Conservation (phyloP, 73 alveolate genomes). For the Uronychia binucleata region DNA sequence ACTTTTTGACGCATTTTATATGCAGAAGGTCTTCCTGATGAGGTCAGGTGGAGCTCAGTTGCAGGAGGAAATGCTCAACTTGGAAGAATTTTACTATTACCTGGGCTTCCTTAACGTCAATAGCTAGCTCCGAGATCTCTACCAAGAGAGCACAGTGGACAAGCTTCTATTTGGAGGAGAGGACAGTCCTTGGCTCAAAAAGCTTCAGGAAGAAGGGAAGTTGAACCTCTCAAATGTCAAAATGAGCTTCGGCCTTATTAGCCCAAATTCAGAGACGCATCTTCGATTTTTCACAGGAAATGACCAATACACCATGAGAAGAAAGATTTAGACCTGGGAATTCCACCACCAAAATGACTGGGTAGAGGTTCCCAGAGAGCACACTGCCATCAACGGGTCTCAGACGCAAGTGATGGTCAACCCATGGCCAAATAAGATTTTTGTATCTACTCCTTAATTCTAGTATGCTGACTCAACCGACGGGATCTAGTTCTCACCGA, state of each 20-base stretch:
- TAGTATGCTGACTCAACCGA: not conserved
- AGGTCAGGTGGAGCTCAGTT: no score
- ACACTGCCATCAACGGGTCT: not conserved
- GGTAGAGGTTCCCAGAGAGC: not conserved
- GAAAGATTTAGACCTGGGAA: not conserved
- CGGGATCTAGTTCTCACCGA: not conserved
- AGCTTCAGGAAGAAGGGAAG: not conserved
- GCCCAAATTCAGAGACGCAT: not conserved
- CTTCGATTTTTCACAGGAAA: not conserved
- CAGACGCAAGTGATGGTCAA: not conserved
- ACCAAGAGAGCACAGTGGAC: not conserved
- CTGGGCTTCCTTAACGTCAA: conserved; percentile 6
- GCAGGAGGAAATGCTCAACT: not conserved
- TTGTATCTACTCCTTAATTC: not conserved
- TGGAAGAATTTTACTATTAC: not conserved
- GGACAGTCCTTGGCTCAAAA: not conserved
- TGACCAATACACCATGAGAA: not conserved
- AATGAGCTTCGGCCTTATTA: not conserved
- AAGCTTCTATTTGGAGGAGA: not conserved
- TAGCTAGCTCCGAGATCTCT: not conserved
- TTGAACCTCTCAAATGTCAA: not conserved
- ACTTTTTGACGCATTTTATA: not conserved
- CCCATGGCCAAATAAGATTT: not conserved
- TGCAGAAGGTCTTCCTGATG: not conserved
- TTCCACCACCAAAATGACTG: not conserved